Conservation (phyloP, 805 yeast genomes). For the Maudiozyma turicensis region DNA sequence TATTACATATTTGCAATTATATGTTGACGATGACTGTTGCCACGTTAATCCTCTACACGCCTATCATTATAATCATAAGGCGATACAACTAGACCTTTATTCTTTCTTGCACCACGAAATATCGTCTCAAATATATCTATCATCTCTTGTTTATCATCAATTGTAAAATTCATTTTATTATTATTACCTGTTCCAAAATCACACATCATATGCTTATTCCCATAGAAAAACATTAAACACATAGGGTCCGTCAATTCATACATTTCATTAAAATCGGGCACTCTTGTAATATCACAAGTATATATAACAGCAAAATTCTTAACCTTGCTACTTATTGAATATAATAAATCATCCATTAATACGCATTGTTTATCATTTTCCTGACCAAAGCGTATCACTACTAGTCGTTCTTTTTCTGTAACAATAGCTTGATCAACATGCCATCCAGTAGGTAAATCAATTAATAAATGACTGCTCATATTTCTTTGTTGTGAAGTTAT, state of each 20-base stretch:
- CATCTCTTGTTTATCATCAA: slow-evolving; percentile 76
- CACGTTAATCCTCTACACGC: slow-evolving; percentile 11
- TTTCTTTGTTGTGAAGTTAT: background rate
- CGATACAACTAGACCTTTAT: slow-evolving; percentile 81
- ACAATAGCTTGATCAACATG: slow-evolving; percentile 97
- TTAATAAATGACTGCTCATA: slow-evolving; percentile 77
- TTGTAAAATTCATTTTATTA: slow-evolving; percentile 78
- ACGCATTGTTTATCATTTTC: slow-evolving; percentile 70
- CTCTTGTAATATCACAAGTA: slow-evolving; percentile 79
- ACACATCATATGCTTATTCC: slow-evolving; percentile 95
- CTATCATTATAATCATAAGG: slow-evolving; percentile 57
- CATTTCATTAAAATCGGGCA: slow-evolving; percentile 72
- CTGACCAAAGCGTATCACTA: slow-evolving; percentile 80
- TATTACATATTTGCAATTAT: too few relatives aligned
- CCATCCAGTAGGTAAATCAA: slow-evolving; percentile 81
- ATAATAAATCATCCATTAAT: slow-evolving; percentile 79
- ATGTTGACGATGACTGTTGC: background rate
- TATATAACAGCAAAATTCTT: slow-evolving; percentile 83
- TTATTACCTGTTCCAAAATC: slow-evolving; percentile 98
- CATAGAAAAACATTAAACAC: slow-evolving; percentile 86
- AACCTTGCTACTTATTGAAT: slow-evolving; percentile 69
- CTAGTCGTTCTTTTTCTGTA: slow-evolving; percentile 83
- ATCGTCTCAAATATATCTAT: slow-evolving; percentile 85
- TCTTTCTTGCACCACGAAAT: slow-evolving; percentile 85
- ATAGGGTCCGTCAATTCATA: slow-evolving; percentile 61